Base-by-base conservation (phyloP, 495 filamentous ascomycete species). In the Penicillium angulare region DNA sequence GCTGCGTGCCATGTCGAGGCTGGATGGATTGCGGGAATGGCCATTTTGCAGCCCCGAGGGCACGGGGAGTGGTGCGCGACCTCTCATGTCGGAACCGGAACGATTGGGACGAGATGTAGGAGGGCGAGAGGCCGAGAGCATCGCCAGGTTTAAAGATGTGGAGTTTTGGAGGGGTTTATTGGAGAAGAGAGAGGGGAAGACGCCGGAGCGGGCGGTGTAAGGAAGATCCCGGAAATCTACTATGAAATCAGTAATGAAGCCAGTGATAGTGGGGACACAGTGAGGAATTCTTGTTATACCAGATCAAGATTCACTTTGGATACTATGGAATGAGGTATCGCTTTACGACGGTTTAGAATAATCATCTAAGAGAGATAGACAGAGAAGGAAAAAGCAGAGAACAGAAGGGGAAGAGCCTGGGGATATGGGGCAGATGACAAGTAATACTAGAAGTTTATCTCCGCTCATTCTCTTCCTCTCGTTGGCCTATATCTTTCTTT, bases 1-100 rank as follows among this genome's bases (percentile, higher is more conserved):
- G 67, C 90, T 95, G 61, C 90, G 79, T 51, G 73, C 65, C 69
- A 77, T 71, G 46, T 77, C 74, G 51, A 72, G 69, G 46, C 67
- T 72, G 12, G 73, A 74, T 27, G 56, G 64, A 61, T 70, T 78
- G 63, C 74, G 74, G 52, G 73, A 60, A 57, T 78, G 74, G 32
- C 72, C 73, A 57, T 74, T 74, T 58, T 72, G 69, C 43, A 64
- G 53, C 24, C 68, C 72, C 36, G 69, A 70, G 26, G 71, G 63
- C 44, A 71, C 69, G 33, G 68, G 65, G 24, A 71, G 63, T 62
- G 71, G 69, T 34, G 68, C 68, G 35, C 72, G 72, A 58, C 64
- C 67, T 73, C 73, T 75, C 73, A 76, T 75, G 35, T 73, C 67
- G 34, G 64, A 39, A 43, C 51, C 67, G 34, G 64, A 39, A 43